These are phyloP conservation scores for Glomus cerebriforme DNA, from an alignment of 192 early-diverging fungal species.

Conservation along the genomic window DNA sequence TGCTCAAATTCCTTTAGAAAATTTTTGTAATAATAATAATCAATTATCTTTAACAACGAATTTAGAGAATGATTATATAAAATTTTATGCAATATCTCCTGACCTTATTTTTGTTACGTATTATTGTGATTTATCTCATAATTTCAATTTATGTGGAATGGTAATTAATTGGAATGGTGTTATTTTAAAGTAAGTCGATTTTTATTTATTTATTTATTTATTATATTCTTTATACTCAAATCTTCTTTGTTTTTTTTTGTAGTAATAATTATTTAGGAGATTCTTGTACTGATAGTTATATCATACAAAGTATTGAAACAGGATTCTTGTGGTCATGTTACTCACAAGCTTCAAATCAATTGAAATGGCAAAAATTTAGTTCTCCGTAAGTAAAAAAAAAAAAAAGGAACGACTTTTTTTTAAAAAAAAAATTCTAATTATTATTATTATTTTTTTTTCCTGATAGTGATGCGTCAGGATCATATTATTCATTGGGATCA, in stretches of 20 bases:
- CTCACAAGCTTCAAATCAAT: neutral
- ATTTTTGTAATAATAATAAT: neutral
- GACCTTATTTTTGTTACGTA: neutral
- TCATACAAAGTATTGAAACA: neutral
- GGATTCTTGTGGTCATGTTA: neutral
- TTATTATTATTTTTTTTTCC: neutral
- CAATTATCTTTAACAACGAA: neutral
- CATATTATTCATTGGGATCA: neutral
- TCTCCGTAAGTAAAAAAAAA: neutral
- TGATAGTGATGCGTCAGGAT: neutral
- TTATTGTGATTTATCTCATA: neutral
- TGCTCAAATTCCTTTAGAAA: neutral
- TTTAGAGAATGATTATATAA: neutral
- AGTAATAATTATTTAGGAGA: neutral
- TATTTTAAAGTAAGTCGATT: neutral
- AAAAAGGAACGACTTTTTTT: no score
- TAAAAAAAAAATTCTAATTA: neutral
- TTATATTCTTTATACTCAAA: neutral
- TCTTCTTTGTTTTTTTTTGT: neutral
- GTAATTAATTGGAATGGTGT: neutral
- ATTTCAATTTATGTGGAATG: neutral
- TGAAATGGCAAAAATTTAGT: neutral
- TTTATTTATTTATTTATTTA: neutral
- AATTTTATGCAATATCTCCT: neutral
- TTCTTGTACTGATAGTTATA: neutral